Evolutionary conservation across 1,284 basidiomycete genomes (phyloP).

Genomic region (Puccinia polysora): DNA sequence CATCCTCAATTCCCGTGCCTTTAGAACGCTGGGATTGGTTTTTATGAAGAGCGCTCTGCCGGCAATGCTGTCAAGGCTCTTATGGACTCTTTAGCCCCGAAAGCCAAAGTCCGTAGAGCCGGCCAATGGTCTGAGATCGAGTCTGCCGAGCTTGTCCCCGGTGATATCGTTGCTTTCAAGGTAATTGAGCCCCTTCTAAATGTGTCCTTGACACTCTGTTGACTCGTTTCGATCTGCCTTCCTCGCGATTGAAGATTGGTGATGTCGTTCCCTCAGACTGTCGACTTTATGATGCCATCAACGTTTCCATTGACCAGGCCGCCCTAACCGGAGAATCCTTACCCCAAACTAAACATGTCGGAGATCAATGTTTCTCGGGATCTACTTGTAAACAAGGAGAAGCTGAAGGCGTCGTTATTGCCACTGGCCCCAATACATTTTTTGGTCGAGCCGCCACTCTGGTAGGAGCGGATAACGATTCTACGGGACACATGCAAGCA

Average conservation of each 20-base stretch:
- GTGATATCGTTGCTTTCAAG: conserved; percentile 93
- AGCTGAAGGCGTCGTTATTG: conserved; percentile 93
- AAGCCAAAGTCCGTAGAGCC: conserved; percentile 82
- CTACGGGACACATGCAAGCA: conserved; percentile 79
- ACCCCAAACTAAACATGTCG: conserved; percentile 79
- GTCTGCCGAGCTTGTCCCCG: conserved; percentile 71
- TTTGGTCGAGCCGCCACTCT: conserved; percentile 75
- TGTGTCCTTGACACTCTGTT: background rate
- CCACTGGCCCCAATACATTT: conserved; percentile 70
- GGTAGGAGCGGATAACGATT: conserved; percentile 91
- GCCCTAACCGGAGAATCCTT: conserved; percentile 94
- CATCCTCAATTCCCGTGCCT: background rate
- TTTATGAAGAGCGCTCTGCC: conserved; percentile 93
- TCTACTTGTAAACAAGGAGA: conserved; percentile 97
- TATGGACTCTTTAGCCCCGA: conserved; percentile 97
- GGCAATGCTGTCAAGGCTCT: conserved; percentile 98
- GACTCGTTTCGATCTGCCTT: background rate
- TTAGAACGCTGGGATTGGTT: conserved; percentile 87
- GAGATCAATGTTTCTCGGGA: conserved; percentile 92
- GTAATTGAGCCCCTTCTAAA: conserved; percentile 56
- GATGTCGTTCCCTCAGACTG: conserved; percentile 93
- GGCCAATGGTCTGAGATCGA: conserved; percentile 83
- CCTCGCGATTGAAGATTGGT: conserved; percentile 59
- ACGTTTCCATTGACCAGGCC: conserved; percentile 90
- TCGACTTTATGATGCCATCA: conserved; percentile 88